Conservation (phyloP, 179 eudicot genomes). For the Beta corolliflora region DNA sequence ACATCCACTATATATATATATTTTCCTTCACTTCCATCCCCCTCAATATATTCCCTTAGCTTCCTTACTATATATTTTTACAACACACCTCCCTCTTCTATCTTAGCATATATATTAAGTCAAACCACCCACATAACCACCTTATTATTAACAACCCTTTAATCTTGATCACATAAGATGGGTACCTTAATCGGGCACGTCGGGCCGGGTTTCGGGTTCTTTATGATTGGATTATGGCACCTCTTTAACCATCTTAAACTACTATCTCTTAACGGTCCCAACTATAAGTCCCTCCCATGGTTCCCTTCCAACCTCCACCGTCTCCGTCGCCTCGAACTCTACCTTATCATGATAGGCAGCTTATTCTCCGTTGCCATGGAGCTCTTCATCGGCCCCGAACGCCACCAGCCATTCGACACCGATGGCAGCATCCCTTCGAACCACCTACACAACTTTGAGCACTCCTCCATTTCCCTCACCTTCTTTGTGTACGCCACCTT, state of each 20-base stretch:
- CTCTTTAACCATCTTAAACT: slow-evolving; percentile 59
- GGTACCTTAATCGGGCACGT: slow-evolving; percentile 76
- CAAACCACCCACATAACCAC: background rate
- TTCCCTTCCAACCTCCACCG: slow-evolving; percentile 45
- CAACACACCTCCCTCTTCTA: background rate
- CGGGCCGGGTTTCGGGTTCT: slow-evolving; percentile 72
- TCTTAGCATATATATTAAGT: background rate
- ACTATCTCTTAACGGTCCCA: slow-evolving; percentile 37
- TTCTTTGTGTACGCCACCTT: slow-evolving; percentile 60
- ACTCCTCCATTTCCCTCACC: slow-evolving; percentile 60
- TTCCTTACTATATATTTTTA: background rate
- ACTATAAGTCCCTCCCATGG: slow-evolving; percentile 59
- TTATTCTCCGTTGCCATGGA: slow-evolving; percentile 68
- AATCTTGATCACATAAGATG: slow-evolving; percentile 33
- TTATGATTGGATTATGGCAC: slow-evolving; percentile 76
- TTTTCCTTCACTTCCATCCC: no score
- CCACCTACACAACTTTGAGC: slow-evolving; percentile 90
- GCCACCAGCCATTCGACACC: slow-evolving; percentile 71
- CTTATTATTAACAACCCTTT: no score
- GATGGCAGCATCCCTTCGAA: slow-evolving; percentile 80
- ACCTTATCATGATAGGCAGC: slow-evolving; percentile 55
- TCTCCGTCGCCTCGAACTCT: slow-evolving; percentile 56
- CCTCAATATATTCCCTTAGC: background rate
- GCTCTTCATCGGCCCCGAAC: slow-evolving; percentile 64
- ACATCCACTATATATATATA: no score